Evolutionary conservation across 148 eudicot species (phyloP), one percentile per base, ranked within the genome.

Genomic region (Dysphania ambrosioides): DNA sequence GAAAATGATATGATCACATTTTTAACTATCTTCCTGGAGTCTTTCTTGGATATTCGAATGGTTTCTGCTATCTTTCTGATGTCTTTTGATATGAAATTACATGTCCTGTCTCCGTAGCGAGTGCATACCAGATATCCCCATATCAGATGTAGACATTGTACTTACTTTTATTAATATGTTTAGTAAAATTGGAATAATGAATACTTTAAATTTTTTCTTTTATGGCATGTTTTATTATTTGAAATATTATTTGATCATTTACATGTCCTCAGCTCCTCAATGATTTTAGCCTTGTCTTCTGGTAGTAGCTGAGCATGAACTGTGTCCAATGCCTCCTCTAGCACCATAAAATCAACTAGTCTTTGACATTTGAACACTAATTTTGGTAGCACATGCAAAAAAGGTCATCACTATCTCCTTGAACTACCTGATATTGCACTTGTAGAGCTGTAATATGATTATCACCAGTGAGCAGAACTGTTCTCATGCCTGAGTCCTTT

Each of bases 71-170:
- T 80, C 65, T 80, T 85, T 15, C 68, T 64, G 41, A 85, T 83
- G 80, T 85, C 85, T 15, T 82, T 82, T 0, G 88, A 82, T 85
- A 85, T 82, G 49, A 85, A 71, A 85, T 85, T 40, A 85, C 78
- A 27, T 85, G 68, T 18, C 85, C 83, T 27, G 83, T 85, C 76
- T 82, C 85, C 56, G 58, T 80, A 34, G 85, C 85, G 47, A 82
- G 77, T 23, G 88, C 84, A 23, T 85, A 38, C 88, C 88, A 9
- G 88, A 80, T 58, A 85, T 82, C 29, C 84, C 85, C 85, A 82
- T 78, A 66, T 85, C 87, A 29, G 87, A 80, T 10, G 81, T 85
- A 0, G 85, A n/a, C n/a, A n/a, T n/a, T n/a, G n/a, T n/a, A n/a
- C n/a, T n/a, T n/a, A n/a, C n/a, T n/a, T n/a, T n/a, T n/a, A n/a